Base-by-base conservation (phyloP, 2,329 filamentous ascomycete species). In the Fusarium bulbicola region DNA sequence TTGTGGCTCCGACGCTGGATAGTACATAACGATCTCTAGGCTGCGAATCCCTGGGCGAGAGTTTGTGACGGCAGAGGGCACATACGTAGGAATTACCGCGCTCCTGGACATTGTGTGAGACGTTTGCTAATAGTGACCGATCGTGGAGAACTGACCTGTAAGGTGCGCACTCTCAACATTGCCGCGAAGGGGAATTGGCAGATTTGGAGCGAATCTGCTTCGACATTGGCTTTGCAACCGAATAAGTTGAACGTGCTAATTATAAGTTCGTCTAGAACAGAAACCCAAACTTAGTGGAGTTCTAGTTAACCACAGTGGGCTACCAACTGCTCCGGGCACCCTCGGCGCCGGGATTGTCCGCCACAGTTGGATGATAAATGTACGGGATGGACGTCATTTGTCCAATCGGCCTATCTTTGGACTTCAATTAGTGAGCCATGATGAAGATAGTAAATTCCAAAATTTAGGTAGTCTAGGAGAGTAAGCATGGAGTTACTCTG, bases 111-210 rank as follows among this genome's bases (percentile, higher is more conserved):
- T 59, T 50, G 47, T 58, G 60, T 70, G 49, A 73, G 72, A 42
- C 42, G 53, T 53, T 62, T 60, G 42, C 15, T 36, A 39, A 21
- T 14, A 52, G 15, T 28, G 36, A 32, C 15, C n/a, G 9, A 28
- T 37, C 40, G 37, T 32, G 16, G 46, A 56, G 47, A 34, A 66
- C 79, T 67, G 72, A 85, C 85, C 81, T 82, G 81, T 76, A 80
- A 82, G 75, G 80, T 68, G 70, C 81, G 81, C 74, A 81, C 80
- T 80, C 83, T 84, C 68, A 86, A 82, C 85, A 86, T 86, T 71
- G 74, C 80, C 76, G 73, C 68, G 63, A 66, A 52, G 57, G 73
- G 67, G 59, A 53, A 68, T 74, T 75, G 68, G 43, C 63, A 70
- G 66, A 69, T 63, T 57, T 63, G 57, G 32, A 73, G 53, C 53